Evolutionary conservation across 805 yeast species (phyloP).

Genomic region (Kluyveromyces nonfermentans): DNA sequence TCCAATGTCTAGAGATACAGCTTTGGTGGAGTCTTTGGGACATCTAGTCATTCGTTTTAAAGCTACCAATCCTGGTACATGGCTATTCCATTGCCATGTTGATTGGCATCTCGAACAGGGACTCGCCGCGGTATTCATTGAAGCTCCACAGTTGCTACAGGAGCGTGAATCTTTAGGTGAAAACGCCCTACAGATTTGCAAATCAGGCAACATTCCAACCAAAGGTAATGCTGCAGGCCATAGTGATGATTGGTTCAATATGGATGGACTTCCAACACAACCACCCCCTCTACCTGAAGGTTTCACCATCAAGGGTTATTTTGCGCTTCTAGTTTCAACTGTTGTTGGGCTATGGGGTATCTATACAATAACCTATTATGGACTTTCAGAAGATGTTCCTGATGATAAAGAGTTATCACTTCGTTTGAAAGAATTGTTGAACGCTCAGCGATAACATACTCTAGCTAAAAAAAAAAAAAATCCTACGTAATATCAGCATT

Average conservation of each 20-base stretch:
- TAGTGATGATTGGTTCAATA: conserved; percentile 42
- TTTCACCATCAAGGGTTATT: conserved; percentile 60
- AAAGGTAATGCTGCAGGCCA: conserved; percentile 73
- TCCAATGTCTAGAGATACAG: conserved; percentile 66
- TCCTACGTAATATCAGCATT: neutral
- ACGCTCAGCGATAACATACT: conserved; percentile 3
- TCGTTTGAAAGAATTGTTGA: conserved; percentile 31
- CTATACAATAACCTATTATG: conserved; percentile 49
- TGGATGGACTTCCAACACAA: conserved; percentile 54
- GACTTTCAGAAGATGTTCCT: conserved; percentile 50
- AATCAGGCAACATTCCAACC: conserved; percentile 35
- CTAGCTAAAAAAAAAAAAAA: too few relatives aligned
- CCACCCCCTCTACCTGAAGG: conserved; percentile 57
- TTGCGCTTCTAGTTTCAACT: conserved; percentile 49
- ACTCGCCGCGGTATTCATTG: conserved; percentile 59
- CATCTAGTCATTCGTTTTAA: conserved; percentile 60
- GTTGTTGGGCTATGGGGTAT: conserved; percentile 52
- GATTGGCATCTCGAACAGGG: conserved; percentile 85
- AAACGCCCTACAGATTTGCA: conserved; percentile 44
- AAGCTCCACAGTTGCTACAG: conserved; percentile 52
- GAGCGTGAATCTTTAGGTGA: conserved; percentile 35
- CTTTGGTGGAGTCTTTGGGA: conserved; percentile 57
- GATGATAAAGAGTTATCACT: conserved; percentile 37
- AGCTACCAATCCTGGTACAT: conserved; percentile 86
- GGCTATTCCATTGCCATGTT: conserved; percentile 91